Percentiles rank a stretch among this genome's conserved stretches.
phyloP scores from a whole-genome alignment of 2,329 filamentous ascomycete species.

The Chalaropsis ovoidea region DNA sequence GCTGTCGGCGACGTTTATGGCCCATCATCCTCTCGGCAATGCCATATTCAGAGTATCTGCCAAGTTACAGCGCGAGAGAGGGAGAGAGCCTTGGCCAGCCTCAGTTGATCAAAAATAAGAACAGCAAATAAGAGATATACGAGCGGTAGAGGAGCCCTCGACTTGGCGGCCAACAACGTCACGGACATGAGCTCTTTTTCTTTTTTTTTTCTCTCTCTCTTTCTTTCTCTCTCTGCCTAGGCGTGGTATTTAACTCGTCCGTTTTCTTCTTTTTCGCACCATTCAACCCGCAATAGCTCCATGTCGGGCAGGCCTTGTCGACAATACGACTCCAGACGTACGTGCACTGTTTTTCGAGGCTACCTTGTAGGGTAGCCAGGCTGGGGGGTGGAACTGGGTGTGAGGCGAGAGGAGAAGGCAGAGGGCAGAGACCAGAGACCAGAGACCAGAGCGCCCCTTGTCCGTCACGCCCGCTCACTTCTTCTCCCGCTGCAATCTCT shows the following conservation, averaged over 20 bases:
- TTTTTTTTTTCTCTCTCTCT: background rate
- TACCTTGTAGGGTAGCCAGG: background rate
- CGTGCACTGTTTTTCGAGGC: conserved; percentile 7
- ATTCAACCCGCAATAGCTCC: background rate
- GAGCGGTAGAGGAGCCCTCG: background rate
- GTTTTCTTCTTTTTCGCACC: background rate
- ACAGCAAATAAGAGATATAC: conserved; percentile 5
- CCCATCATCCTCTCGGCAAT: background rate
- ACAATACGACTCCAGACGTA: conserved; percentile 12
- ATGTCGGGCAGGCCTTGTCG: conserved; percentile 10
- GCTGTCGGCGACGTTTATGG: background rate
- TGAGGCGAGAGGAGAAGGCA: background rate
- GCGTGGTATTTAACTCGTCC: background rate
- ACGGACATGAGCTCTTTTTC: background rate
- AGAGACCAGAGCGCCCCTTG: background rate
- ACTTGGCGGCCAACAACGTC: background rate
- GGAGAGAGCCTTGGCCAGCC: background rate
- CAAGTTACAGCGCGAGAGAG: background rate
- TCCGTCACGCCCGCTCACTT: background rate
- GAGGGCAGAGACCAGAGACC: too few species aligned
- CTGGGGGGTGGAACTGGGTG: background rate
- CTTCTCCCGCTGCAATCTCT: background rate
- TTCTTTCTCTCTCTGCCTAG: background rate
- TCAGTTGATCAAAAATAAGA: background rate
- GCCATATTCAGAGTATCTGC: background rate